Evolutionary conservation across 257 asterid genomes (phyloP), one percentile per base, ranked within the genome.

Genomic region (Jacaranda mimosifolia): DNA sequence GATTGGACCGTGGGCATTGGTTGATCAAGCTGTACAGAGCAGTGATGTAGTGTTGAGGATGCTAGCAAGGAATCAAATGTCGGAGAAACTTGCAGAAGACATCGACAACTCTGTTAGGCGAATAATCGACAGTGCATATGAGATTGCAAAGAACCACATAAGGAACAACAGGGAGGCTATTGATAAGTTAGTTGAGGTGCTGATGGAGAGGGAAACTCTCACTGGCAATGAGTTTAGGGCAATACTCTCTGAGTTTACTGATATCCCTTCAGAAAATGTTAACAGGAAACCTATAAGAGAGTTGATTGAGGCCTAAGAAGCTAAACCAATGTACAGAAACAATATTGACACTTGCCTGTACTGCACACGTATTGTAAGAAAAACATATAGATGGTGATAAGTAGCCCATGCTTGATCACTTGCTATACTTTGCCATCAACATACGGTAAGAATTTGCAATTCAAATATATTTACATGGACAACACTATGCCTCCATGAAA

Each of bases 51-150:
- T 91, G 56, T 39, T 91, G 60, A 87, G 97, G 74, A 91, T 88
- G 96, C 73, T 91, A 4, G 88, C 92, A 8, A 85, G 96, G 87
- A 91, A 88, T 68, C 87, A 80, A 68, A 87, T 90, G 92, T 88
- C 97, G 3, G 96, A 91, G 78, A 91, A 87, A 83, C 91, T 90
- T 40, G 97, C 96, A 1, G 86, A 86, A 81, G 97, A 86, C 74
- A 91, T 88, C 19, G 94, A 88, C 77, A 72, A 39, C 19, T 70
- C 89, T 3, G 93, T 88, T 3, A 77, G 86, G 72, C 49, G 26
- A 1, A 88, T 88, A 21, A 58, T 83, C 32, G 81, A 80, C 9
- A 74, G 73, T 36, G 97, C 91, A 5, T 90, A 88, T 68, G 92
- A 87, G 71, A 79, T 80, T n/a, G 85, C 96, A 0, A 86, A 84